Evolutionary conservation across 1,284 basidiomycete species (phyloP), one percentile per base, ranked within the genome.

Genomic region (Filobasidium uniguttulatum): DNA sequence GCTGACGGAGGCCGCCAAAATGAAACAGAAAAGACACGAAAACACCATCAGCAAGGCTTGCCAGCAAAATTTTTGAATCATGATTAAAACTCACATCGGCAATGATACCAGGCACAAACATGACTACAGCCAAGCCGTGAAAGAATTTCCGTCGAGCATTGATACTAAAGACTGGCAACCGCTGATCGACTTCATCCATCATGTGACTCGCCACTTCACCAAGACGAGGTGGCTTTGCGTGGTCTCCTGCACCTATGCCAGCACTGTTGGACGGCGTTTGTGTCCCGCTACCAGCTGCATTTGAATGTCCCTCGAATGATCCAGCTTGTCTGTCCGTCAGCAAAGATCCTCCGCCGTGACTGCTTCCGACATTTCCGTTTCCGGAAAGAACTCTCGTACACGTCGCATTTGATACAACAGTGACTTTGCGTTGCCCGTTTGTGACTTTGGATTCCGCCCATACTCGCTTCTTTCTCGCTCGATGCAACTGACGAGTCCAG

Each of bases 121-220:
- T 91, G 31, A 88, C 74, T 45, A 97, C 89, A 0, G 93, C 89
- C 30, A 98, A 74, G 14, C 81, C 87, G 71, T 99, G 94, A 72
- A 99, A 99, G 69, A 85, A 96, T 69, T 99, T 99, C 50, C 94
- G 77, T 49, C 93, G 76, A n/a, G 86, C 87, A 65, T 99, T 98
- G 55, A 97, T 72, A 37, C 83, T 81, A 52, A 98, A 71, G 20
- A 83, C 86, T n/a, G 87, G 86, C 52, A 90, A 82, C 53, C 79
- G 79, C 67, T 85, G 86, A 67, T 89, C 83, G 2, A 85, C 86
- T 29, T 83, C 85, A 62, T 89, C 84, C 60, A 90, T 72, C 59
- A 86, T 71, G 59, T 88, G 85, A 14, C 79, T 83, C n/a, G 84
- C 85, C 3, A 68, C 67, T 2, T 59, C 60, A 30, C 55, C 57